Evolutionary conservation across 495 filamentous ascomycete genomes (phyloP), one percentile per base, ranked within the genome.

Genomic region (Annulohypoxylon moriforme): DNA sequence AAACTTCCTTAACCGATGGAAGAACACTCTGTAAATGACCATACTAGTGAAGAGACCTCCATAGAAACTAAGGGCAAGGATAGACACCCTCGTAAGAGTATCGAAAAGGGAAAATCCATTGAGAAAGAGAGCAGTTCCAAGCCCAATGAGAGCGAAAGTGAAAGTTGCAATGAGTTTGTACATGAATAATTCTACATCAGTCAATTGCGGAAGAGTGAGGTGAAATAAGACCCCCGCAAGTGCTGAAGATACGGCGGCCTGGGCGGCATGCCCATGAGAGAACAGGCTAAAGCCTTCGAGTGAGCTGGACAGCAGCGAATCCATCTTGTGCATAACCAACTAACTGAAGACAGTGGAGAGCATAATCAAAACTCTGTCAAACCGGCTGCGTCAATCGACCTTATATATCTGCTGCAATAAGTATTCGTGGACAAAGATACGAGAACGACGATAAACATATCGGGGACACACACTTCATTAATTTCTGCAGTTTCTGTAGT

Each of bases 1-100:
- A 63, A 87, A 86, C 0, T 55, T 68, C 29, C 79, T 74, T 3
- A 87, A 69, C 3, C 75, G 81, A 71, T 86, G 82, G 57, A 86
- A 83, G 66, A 82, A 84, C 4, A 77, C 25, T 14, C 84, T 78
- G 50, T 86, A 87, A 7, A 80, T 55, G 11, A 76, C 31, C 40
- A 87, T 83, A 70, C 84, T 87, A n/a, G 71, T 61, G 27, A 82
- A 75, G 0, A 87, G 71, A 1, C 61, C 62, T 0, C 14, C 8
- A 22, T 65, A 61, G 47, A 73, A 73, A 13, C 55, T n/a, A 10
- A 14, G 10, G 5, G 29, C 33, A 0, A 68, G 24, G 4, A 65
- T n/a, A 31, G 25, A 42, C 2, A 59, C 25, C n/a, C 60, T 49
- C 0, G 60, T 29, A 1, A 52, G 1, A 1, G 34, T 31, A 8